Base-by-base conservation (phyloP, 2,329 filamentous ascomycete genomes). In the Lasiodiplodia gonubiensis region DNA sequence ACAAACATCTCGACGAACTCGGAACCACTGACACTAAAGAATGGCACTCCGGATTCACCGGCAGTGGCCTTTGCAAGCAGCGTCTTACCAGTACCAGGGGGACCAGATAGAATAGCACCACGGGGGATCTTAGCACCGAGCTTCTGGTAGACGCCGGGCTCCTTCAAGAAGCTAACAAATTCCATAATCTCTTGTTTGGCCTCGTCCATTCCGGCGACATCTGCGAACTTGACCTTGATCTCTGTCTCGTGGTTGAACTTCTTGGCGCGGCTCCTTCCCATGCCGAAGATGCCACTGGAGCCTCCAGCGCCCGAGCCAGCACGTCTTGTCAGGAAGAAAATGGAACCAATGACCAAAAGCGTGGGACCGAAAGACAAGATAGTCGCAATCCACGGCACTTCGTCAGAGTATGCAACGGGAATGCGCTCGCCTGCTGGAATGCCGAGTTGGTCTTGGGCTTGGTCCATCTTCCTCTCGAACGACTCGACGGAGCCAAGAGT, bases 1-100 rank as follows among this genome's bases (percentile, higher is more conserved):
- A 99, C 95, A 77, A 99, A 99, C 94, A 99, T 99, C 82, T 99
- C 95, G 37, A 99, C 94, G 77, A 99, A 99, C 79, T 99, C 95
- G 59, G 95, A 99, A 77, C 95, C 95, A 79, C 93, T 97, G 74
- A 99, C 95, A 75, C 92, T 97, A 86, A 94, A 99, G 86, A 99
- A 99, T 0, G 95, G 95, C 37, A 99, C 95, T 52, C 92, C 91
- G 30, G 95, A 97, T 82, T 99, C 95, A 77, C 95, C 95, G 61
- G 95, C 95, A 11, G 95, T 99, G 16, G 95, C 95, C 83, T 99
- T 99, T 70, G 95, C 95, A 54, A 99, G 88, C 69, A 99, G 83
- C 2, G 95, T 99, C 84, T 99, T 99, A 89, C 95, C 95, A 57
- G 95, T 99, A 85, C 95, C 95, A 2, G 95, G 95, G 64, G 95